These are phyloP conservation scores for Cyanidium caldarium DNA, from an alignment of 23 red algal genomes.

Conservation along the genomic window DNA sequence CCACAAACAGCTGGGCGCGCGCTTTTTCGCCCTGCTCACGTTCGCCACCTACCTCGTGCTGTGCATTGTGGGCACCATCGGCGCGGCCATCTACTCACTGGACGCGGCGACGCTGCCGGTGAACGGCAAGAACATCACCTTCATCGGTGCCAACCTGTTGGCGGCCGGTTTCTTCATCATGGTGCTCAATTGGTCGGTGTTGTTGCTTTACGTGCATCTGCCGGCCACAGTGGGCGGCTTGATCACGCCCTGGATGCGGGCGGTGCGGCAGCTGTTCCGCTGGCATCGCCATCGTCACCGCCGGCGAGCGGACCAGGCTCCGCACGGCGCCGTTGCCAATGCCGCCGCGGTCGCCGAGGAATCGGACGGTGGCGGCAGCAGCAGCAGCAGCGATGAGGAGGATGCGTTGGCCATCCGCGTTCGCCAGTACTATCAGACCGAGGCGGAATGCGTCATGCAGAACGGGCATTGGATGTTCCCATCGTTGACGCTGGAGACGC, in stretches of 20 bases:
- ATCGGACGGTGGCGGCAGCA: too few relatives aligned
- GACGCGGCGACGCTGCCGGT: not conserved
- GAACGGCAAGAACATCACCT: not conserved
- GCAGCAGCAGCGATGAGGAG: too few relatives aligned
- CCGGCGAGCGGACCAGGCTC: too few relatives aligned
- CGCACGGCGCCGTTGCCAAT: too few relatives aligned
- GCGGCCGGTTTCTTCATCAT: not conserved
- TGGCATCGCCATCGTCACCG: too few relatives aligned
- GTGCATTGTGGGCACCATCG: not conserved
- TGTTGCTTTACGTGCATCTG: not conserved
- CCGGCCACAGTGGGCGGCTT: not conserved
- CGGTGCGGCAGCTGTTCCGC: too few relatives aligned
- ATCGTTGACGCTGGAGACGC: not conserved
- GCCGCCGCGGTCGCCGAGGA: too few relatives aligned
- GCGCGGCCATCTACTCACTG: not conserved
- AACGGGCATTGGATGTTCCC: not conserved
- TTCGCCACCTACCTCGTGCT: not conserved
- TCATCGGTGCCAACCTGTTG: not conserved
- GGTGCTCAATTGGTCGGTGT: not conserved
- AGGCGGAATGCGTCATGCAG: not conserved
- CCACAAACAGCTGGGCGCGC: not conserved
- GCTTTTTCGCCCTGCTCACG: not conserved
- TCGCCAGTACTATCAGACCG: not conserved
- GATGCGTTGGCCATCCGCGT: too few relatives aligned
- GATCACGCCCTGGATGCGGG: not conserved